Percentiles rank a stretch among this genome's conserved stretches.
Evolutionary conservation across 1,139 yeast species (phyloP).

Genomic region (Suhomyces kunorum): DNA sequence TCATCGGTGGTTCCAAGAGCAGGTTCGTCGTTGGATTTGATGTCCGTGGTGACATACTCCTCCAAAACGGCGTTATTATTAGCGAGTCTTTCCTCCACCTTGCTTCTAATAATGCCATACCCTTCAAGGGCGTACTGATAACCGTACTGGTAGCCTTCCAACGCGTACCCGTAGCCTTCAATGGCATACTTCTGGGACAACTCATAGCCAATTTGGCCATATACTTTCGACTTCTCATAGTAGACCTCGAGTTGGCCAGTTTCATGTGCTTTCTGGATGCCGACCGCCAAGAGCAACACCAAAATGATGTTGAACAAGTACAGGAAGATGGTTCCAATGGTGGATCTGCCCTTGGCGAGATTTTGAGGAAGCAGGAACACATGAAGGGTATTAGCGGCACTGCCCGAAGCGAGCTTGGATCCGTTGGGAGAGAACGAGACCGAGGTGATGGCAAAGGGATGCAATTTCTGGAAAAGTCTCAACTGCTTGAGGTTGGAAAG

Average conservation of each 20-base stretch:
- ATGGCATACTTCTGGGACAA: conserved; percentile 32
- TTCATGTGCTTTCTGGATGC: conserved; percentile 43
- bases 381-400: conserved; percentile 77
- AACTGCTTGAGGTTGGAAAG: conserved; percentile 52
- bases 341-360: conserved; percentile 46
- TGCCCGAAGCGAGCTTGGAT: conserved; percentile 66
- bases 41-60: conserved; percentile 5
- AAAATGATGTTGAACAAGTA: conserved; percentile 46
- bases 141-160: background rate
- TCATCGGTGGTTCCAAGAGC: conserved; percentile 6
- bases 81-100: conserved; percentile 33
- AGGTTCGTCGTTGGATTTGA: conserved; percentile 1
- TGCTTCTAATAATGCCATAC: conserved; percentile 36
- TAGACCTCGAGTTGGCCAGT: conserved; percentile 37
- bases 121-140: conserved; percentile 14
- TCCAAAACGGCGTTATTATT: conserved; percentile 4
- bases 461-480: conserved; percentile 60
- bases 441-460: conserved; percentile 78
- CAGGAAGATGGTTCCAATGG: conserved; percentile 41
- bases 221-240: conserved; percentile 12
- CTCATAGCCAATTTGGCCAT: conserved; percentile 24
- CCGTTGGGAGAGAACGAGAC: conserved; percentile 73
- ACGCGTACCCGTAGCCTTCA: conserved; percentile 10
- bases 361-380: conserved; percentile 62
- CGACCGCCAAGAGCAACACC: conserved; percentile 47